Evolutionary conservation across 371 early-diverging fungal species (phyloP), one percentile per base, ranked within the genome.

Genomic region (Smittium mucronatum): DNA sequence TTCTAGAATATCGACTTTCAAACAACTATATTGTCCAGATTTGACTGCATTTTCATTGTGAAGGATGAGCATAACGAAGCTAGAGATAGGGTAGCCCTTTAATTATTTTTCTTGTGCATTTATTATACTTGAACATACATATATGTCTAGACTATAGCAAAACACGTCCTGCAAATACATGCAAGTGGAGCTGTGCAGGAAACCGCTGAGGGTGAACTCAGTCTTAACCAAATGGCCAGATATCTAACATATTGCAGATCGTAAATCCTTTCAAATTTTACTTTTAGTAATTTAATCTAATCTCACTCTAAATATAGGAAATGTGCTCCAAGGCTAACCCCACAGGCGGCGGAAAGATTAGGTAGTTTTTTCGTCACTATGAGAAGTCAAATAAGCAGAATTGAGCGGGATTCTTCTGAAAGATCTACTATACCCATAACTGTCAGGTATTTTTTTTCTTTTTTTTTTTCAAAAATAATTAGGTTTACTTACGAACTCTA

Each of bases 381-480:
- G 72, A 87, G 99, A 36, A 83, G 88, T 74, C 87, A 92, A 71
- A 91, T 98, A 35, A 88, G 89, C 68, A 83, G 85, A 47, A 76
- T 90, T 61, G 94, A 94, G 78, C 83, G 85, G 70, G 86, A 88
- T 71, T 85, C 81, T 32, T 79, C 86, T 32, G 84, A 85, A 67
- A 84, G 93, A 72, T 89, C 92, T 1, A 85, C 93, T 34, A 95
- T 99, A 69, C 99, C 99, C 1, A 99, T 99, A 74, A 99, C 99
- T 2, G 89, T 99, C 71, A 80, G 69, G 63, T 63, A 63, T 11
- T 32, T 21, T 34, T 11, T 11, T 34, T 34, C 36, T 11, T 11
- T 11, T 47, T 47, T 11, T 47, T 47, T 11, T 21, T 47, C 5
- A 47, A 11, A 47, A 21, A 11, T 47, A 5, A 11, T n/a, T n/a